Base-by-base conservation (phyloP, 768 basidiomycete species). In the Xerocomellus chrysenteron region DNA sequence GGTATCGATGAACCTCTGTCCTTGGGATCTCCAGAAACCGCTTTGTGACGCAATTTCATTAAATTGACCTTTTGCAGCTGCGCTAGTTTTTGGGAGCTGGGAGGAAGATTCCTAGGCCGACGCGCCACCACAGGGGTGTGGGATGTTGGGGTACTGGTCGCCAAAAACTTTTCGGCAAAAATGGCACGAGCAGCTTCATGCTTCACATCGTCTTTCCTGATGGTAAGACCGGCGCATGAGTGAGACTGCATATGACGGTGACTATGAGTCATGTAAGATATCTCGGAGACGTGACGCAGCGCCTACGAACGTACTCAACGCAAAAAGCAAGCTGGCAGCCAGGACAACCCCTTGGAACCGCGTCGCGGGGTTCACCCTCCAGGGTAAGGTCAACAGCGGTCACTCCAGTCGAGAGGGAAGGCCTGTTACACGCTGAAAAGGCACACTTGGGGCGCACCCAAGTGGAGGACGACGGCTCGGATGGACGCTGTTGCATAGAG, bases 31-130 rank as follows among this genome's bases (percentile, higher is more conserved):
- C 75, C 82, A 3, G 89, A 82, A 41, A 74, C 62, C 12, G 92
- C 92, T 39, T 75, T 78, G 66, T 88, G 89, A 52, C 85, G 83
- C 79, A 93, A 80, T 65, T 84, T 89, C 80, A 92, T 88, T 6
- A 86, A 65, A 63, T 85, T 82, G 17, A 91, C 66, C 62, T 82
- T 83, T 54, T 78, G 78, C 56, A 78, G 69, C 58, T 83, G 81
- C 1, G 79, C 82, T 21, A 80, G 66, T 60, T 84, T 84, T 52
- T 73, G 76, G 9, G 84, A 79, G 61, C 85, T 80, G 13, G 75
- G 76, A 7, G 81, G 77, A 39, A 68, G 62, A 58, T 76, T 76
- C 36, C 55, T 59, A 28, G 53, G 57, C 49, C 63, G 68, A n/a
- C 62, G 71, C 11, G 58, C 56, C 13, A 62, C 70, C n/a, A 62